Base-by-base conservation (phyloP, 768 basidiomycete species). In the Naganishia antarctica region DNA sequence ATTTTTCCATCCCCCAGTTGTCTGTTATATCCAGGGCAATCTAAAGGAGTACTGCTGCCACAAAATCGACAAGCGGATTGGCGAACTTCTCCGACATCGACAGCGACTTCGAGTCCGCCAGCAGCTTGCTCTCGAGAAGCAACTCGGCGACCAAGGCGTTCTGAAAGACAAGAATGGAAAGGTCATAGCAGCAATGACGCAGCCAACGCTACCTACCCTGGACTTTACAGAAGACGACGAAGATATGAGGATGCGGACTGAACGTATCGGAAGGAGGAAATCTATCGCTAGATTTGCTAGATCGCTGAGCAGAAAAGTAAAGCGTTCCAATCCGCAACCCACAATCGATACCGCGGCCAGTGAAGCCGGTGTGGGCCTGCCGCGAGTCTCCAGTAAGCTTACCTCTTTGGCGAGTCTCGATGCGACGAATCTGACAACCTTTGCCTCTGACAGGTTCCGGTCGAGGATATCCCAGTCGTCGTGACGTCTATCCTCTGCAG, bases 11-110 rank as follows among this genome's bases (percentile, higher is more conserved):
- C 53, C 23, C 32, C 23, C 31, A 57, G 53, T 98, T 48, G 83
- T 99, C 28, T 87, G 88, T 74, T 91, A 94, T 73, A 98, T 99
- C 70, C 89, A 89, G 74, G 96, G 94, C 21, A 99, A 99, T 78
- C 80, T 99, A 59, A 99, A 99, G 87, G 94, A 99, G 82, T 97
- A 96, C 79, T 90, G 90, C 78, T 97, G 93, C 76, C 91, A 98
- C 81, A 96, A 97, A 78, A 91, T 97, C 53, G 94, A 99, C 81
- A 97, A 97, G 90, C 91, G 94, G 68, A 97, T 98, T 70, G 84
- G 86, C 64, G 89, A 87, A 73, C 86, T 97, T 65, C 91, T 98
- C 82, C 92, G 90, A 79, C 87, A 89, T 68, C 87, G 88, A 77
- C 87, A 87, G 70, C 88, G 89, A 73, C 87, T 93, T 71, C 87